Evolutionary conservation across 352 stramenopile genomes (phyloP).

Genomic region (Globisporangium megalacanthum): DNA sequence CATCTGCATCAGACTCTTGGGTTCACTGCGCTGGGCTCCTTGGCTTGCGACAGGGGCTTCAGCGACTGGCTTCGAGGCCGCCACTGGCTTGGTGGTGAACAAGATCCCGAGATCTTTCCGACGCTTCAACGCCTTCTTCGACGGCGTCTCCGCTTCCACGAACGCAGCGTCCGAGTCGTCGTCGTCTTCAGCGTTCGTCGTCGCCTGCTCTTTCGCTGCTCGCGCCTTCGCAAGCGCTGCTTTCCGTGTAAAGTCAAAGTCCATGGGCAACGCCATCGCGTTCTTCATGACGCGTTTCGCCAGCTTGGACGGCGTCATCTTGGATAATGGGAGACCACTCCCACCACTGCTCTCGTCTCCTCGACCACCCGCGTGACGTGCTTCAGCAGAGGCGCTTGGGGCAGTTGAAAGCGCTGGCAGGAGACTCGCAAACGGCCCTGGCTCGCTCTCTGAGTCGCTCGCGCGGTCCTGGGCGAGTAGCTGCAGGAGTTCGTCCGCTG

Average conservation of each 20-base stretch:
- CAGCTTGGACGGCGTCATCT: conserved; percentile 18
- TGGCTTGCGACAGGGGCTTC: background rate
- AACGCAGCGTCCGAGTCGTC: conserved; percentile 3
- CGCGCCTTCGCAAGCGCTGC: conserved; percentile 26
- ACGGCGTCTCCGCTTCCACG: conserved; percentile 3
- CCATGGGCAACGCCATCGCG: conserved; percentile 19
- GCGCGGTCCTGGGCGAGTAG: conserved; percentile 50
- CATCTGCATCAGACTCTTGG: conserved; percentile 19
- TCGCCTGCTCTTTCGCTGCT: conserved; percentile 8
- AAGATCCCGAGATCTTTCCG: conserved; percentile 17
- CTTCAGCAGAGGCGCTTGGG: conserved; percentile 1
- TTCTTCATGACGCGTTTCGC: conserved; percentile 22
- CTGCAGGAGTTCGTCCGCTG: conserved; percentile 42
- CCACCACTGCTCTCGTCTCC: conserved; percentile 1
- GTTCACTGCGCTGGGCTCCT: background rate
- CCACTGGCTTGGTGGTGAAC: background rate
- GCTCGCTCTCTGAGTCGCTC: conserved; percentile 56
- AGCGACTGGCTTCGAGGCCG: background rate
- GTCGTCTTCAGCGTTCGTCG: conserved; percentile 2
- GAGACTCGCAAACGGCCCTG: conserved; percentile 41
- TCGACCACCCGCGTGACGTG: background rate
- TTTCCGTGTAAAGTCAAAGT: conserved; percentile 51
- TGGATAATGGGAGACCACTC: conserved; percentile 9
- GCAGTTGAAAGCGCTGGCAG: conserved; percentile 36
- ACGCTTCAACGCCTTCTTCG: conserved; percentile 17